Evolutionary conservation across 768 basidiomycete genomes (phyloP), one percentile per base, ranked within the genome.

Genomic region (Trametopsis cervina): DNA sequence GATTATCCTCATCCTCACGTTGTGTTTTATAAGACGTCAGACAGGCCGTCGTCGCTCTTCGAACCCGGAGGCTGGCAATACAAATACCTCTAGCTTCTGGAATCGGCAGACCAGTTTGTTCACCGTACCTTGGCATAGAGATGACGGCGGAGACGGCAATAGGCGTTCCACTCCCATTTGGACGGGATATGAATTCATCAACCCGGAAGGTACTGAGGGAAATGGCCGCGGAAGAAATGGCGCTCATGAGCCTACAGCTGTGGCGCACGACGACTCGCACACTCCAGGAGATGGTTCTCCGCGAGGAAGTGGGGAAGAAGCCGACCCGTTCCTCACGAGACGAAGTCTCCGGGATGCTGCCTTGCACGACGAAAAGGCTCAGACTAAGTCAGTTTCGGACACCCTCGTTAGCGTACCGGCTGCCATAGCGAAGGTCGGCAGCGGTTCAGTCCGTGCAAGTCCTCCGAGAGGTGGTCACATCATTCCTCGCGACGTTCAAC

Each of bases 291-390:
- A 85, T 62, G 82, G 83, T 26, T 80, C 80, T 21, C 82, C 85
- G 1, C 71, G 83, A 9, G 73, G 74, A 24, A 85, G 81, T 42
- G 85, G 85, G 4, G 83, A 84, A 57, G 85, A 85, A 60, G 68
- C 64, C 2, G 83, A 85, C 57, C 70, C 85, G 0, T 83, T 86
- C 69, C 47, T 63, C 11, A 58, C 54, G 11, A 38, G 60, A 6
- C 49, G 56, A 3, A 62, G 58, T 29, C n/a, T 56, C 4, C 54
- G 45, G 27, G 57, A 57, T 41, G 57, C 40, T 4, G 49, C 51
- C 1, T 47, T 46, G 15, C 50, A 46, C 13, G 42, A 57, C 3
- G 60, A 60, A 10, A 55, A 55, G 55, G 42, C 42, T 1, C 58
- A 60, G 26, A 58, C 60, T 2, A 57, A 58, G 23, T 56, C 57